Evolutionary conservation across 257 asterid species (phyloP), one percentile per base, ranked within the genome.

Genomic region (Lithospermum erythrorhizon): DNA sequence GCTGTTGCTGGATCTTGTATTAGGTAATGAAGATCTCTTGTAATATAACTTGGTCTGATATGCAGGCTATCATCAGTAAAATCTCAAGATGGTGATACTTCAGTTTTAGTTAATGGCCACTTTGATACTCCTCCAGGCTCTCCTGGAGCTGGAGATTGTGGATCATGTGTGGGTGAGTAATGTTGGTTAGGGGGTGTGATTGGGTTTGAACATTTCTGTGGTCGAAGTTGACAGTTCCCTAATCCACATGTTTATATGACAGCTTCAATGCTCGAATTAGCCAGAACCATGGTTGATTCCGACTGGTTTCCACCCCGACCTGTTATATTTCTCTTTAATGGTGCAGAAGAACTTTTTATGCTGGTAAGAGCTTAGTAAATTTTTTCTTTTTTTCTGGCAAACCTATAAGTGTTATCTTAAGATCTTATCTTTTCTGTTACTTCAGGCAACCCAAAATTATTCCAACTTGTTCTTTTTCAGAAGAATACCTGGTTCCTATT

Each of bases 91-190:
- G 70, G 63, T 63, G 98, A 91, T 58, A 77, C 95, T 15, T 83
- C 98, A 24, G 88, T 91, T 75, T 65, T 93, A 76, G 73, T 93
- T 68, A 89, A 93, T 29, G 85, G 87, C 66, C 99, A 93, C 77
- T 93, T 89, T 74, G 99, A 93, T 79, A 71, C 89, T 58, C 79
- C 97, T 37, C 87, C 86, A 47, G 87, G 87, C 66, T 93, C 99
- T 63, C 99, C 99, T 47, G 99, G 99, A 75, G 99, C 99, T 73
- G 99, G 97, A 61, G 99, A 93, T 76, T 93, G 99, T 81, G 99
- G 97, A 60, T 89, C 99, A 30, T 93, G 99, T 32, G 95, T 93
- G 66, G 99, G 99, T 93, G 75, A 59, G 95, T 81, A 64, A 65
- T 66, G 21, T 60, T 57, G 30, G 29, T 47, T 55, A 65, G 29